A percentile compares a stretch with the other conserved stretches of the same genome.
phyloP scores from a whole-genome alignment of 2,329 filamentous ascomycete genomes.

The Epichloe sibirici region DNA sequence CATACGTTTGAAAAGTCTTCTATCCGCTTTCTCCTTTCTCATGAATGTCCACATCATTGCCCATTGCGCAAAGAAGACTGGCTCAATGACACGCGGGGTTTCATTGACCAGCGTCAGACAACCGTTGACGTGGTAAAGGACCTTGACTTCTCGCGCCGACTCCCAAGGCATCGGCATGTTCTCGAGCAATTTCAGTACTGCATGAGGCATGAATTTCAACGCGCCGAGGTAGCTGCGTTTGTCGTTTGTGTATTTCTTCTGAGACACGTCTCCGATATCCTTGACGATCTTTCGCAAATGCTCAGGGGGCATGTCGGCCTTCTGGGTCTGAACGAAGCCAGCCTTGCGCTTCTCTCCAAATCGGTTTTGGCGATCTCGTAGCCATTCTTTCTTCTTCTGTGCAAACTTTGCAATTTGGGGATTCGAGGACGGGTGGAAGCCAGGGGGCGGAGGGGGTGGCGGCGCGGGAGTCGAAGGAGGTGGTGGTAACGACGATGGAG shows the following conservation, averaged over 20 bases:
- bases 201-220: slow-evolving; percentile 98
- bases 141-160: slow-evolving; percentile 88
- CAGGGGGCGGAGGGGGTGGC: slow-evolving; percentile 67
- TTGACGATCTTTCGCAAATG: slow-evolving; percentile 96
- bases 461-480: slow-evolving; percentile 42
- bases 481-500: slow-evolving; percentile 43
- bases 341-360: slow-evolving; percentile 96
- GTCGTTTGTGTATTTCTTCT: slow-evolving; percentile 98
- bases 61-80: slow-evolving; percentile 97
- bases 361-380: slow-evolving; percentile 77
- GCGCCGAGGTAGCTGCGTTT: slow-evolving; percentile 96
- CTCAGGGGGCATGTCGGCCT: slow-evolving; percentile 96
- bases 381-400: slow-evolving; percentile 98
- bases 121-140: slow-evolving; percentile 95
- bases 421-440: slow-evolving; percentile 69
- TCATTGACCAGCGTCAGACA: slow-evolving; percentile 96
- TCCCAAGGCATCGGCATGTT: slow-evolving; percentile 99
- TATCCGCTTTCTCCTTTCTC: slow-evolving; percentile 93
- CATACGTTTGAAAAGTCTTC: slow-evolving; percentile 96
- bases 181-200: slow-evolving; percentile 89
- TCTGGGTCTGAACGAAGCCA: slow-evolving; percentile 94
- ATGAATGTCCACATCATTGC: slow-evolving; percentile 99
- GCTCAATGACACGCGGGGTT: slow-evolving; percentile 90
- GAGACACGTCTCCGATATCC: slow-evolving; percentile 97
- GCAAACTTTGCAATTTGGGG: slow-evolving; percentile 87